Percentiles rank a stretch among this genome's conserved stretches.
These are phyloP conservation scores for Nemania sp. DNA, from an alignment of 2,329 filamentous ascomycete species.

Conservation along the genomic window DNA sequence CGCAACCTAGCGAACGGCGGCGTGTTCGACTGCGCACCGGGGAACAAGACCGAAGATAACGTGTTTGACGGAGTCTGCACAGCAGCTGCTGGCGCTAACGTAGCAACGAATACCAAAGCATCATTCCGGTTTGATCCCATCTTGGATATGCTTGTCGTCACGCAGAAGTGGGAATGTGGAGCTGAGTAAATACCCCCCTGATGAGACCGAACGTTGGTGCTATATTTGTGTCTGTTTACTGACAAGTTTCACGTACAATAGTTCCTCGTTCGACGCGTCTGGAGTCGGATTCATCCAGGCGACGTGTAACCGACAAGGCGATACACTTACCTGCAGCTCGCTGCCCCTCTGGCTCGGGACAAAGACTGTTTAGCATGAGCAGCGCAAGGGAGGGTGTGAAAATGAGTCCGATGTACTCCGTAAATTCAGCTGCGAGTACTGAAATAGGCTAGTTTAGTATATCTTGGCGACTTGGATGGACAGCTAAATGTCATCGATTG, in stretches of 20 bases:
- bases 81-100: conserved; percentile 12
- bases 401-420: too few relatives aligned
- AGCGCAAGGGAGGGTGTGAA: neutral
- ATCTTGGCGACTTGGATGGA: too few relatives aligned
- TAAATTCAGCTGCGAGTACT: neutral
- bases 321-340: conserved; percentile 50
- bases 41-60: conserved; percentile 34
- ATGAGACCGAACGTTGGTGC: neutral
- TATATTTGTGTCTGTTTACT: neutral
- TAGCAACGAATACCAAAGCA: conserved; percentile 37
- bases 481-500: neutral
- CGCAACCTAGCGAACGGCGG: conserved; percentile 46
- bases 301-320: conserved; percentile 47
- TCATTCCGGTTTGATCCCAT: conserved; percentile 49
- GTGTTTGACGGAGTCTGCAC: conserved; percentile 48
- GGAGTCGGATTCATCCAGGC: conserved; percentile 52
- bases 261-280: conserved; percentile 43
- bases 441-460: neutral
- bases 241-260: conserved; percentile 14
- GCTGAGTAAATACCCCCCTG: conserved; percentile 43
- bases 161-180: conserved; percentile 49
- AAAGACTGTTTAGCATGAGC: conserved; percentile 26
- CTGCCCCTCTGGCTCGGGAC: conserved; percentile 52
- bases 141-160: conserved; percentile 48
- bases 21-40: conserved; percentile 46